Evolutionary conservation across 163 green algal species (phyloP).

Genomic region (Picocystis sp.): DNA sequence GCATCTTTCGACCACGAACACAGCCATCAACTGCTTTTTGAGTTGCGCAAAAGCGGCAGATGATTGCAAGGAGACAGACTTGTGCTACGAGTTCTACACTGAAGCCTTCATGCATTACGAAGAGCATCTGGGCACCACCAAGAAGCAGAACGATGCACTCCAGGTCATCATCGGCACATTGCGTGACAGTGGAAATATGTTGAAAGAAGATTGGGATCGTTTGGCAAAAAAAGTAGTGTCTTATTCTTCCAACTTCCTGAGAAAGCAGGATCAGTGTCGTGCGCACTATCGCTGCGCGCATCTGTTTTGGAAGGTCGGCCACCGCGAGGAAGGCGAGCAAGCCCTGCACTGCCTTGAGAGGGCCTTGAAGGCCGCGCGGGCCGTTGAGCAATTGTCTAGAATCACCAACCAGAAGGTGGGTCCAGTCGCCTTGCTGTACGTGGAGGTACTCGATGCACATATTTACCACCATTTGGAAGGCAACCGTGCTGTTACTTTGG

Average conservation of each 20-base stretch:
- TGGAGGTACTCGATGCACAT: conserved; percentile 47
- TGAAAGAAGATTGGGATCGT: not conserved
- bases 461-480: too few relatives aligned
- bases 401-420: conserved; percentile 7
- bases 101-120: conserved; percentile 84
- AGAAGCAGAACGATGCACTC: conserved; percentile 53
- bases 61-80: conserved; percentile 52
- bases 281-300: conserved; percentile 55
- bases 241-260: conserved; percentile 66
- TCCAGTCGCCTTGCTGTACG: conserved; percentile 43
- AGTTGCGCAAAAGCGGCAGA: conserved; percentile 14
- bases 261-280: conserved; percentile 70
- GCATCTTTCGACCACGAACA: not conserved
- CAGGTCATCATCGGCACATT: conserved; percentile 66
- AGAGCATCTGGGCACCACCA: conserved; percentile 61
- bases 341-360: conserved; percentile 70
- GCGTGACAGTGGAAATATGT: conserved; percentile 13
- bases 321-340: conserved; percentile 27
- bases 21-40: conserved; percentile 2
- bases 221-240: conserved; percentile 24
- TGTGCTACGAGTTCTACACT: conserved; percentile 86
- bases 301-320: conserved; percentile 60
- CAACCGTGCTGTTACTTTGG: too few relatives aligned
- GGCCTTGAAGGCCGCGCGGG: conserved; percentile 63
- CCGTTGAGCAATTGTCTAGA: conserved; percentile 47